phyloP scores from a whole-genome alignment of 257 asterid genomes.

The Handroanthus guayacan region DNA sequence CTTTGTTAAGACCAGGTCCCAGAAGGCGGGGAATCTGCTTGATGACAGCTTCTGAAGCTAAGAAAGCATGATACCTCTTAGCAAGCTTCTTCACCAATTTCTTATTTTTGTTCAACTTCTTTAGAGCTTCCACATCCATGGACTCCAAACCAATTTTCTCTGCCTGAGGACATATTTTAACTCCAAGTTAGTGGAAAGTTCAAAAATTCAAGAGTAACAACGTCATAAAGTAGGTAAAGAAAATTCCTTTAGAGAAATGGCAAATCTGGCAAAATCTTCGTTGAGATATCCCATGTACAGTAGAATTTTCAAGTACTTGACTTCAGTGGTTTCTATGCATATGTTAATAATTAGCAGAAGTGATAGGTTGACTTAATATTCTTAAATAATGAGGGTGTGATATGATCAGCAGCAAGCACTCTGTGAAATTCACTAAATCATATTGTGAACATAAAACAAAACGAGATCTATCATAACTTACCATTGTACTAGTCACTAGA shows the following conservation, averaged over 20 bases:
- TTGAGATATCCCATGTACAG: neutral
- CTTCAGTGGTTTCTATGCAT: no score
- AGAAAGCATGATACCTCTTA: conserved; percentile 59
- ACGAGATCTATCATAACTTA: neutral
- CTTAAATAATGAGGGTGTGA: neutral
- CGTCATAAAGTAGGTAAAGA: no score
- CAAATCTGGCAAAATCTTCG: neutral
- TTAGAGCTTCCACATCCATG: conserved; percentile 64
- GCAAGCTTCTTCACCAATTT: conserved; percentile 65
- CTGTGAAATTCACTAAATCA: neutral
- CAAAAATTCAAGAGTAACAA: neutral
- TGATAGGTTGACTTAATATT: neutral
- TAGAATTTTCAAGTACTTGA: neutral
- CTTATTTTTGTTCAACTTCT: conserved; percentile 59
- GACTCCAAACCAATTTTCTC: conserved; percentile 57
- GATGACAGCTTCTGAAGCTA: conserved; percentile 61
- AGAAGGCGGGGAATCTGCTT: conserved; percentile 63
- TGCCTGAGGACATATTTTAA: conserved; percentile 37
- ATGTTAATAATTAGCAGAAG: neutral
- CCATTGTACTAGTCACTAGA: no score
- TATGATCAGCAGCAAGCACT: neutral
- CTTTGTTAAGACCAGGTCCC: conserved; percentile 69
- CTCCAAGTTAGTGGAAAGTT: neutral
- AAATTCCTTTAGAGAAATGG: neutral
- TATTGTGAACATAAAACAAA: neutral